Evolutionary conservation across 176 grass and related monocot genomes (phyloP).

Genomic region (Miscanthus lutarioriparius): DNA sequence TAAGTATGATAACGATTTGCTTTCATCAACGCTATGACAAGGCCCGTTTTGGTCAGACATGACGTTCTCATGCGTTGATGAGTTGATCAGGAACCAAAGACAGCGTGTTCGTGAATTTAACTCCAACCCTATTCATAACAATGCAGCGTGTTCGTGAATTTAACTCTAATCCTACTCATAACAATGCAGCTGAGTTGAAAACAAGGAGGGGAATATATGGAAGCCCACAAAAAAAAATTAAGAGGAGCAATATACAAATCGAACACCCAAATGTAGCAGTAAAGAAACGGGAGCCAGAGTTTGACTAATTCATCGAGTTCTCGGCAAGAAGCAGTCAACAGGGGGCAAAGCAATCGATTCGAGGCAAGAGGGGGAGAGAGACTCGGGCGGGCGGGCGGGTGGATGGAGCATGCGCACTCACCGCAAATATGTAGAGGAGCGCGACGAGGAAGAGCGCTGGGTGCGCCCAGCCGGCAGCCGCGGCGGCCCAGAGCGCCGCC

Average conservation of each 20-base stretch:
- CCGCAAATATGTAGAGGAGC: slow-evolving; percentile 81
- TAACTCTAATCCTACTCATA: not conserved
- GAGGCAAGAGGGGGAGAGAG: not conserved
- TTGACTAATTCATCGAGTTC: not conserved
- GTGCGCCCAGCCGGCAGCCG: slow-evolving; percentile 55
- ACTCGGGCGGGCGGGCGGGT: not conserved
- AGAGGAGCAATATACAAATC: not conserved
- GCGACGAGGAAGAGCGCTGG: slow-evolving; percentile 60
- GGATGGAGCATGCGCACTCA: slow-evolving; percentile 28
- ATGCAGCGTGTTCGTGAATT: not conserved
- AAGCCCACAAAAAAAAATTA: too few relatives aligned
- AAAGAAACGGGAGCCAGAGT: not conserved
- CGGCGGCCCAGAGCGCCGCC: slow-evolving; percentile 59
- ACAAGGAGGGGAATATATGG: not conserved
- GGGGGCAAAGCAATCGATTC: not conserved
- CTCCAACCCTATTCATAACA: too few relatives aligned
- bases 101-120: too few relatives aligned
- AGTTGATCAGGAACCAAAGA: too few relatives aligned
- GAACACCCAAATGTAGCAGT: not conserved
- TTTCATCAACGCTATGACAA: not conserved
- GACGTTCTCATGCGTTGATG: not conserved
- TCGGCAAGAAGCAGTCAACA: not conserved
- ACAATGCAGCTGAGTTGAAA: not conserved
- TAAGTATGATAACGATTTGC: not conserved
- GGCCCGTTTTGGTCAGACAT: not conserved